Evolutionary conservation across 73 alveolate genomes (phyloP), one percentile per base, ranked within the genome.

Genomic region (Paramecium tetraurelia): DNA sequence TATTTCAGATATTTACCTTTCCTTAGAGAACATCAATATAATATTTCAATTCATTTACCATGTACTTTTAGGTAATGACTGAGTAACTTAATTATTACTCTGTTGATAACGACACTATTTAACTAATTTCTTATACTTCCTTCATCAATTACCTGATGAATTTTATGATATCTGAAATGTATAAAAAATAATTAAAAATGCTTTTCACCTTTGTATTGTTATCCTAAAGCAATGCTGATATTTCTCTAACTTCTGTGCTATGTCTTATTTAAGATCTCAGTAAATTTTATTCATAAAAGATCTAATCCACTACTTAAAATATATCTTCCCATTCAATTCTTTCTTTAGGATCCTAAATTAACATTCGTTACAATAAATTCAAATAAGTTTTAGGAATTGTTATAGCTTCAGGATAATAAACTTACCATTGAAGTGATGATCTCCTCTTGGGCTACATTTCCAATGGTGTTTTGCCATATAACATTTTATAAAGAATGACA

Each of bases 401-500:
- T 7, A 40, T 40, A 7, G 4, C 0, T 7, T 40, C 12, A 6
- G 48, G 48, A 40, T 40, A 40, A 7, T 40, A 12, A 40, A 40
- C 14, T 8, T 40, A 7, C 8, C 2, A 40, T 7, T 1, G 2
- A 38, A 7, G 6, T 38, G 46, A 38, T 40, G 48, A 5, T 40
- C 16, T 0, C 1, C 12, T 3, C 2, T 40, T 40, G 7, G 8
- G 8, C 10, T 7, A 40, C 48, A 40, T 40, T 40, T 40, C 48
- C 16, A 40, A 7, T 0, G 48, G 48, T 5, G 48, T 8, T 40
- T 40, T 40, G 10, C 48, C 48, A 40, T 40, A 40, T 27, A 92
- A 12, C 31, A 92, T 50, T 75, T 31, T 85, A 88, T 85, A 92
- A 11, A 89, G 58, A 7, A 92, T 88, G 2, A 88, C 9, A 3